Evolutionary conservation across 208 protist genomes (phyloP), one percentile per base, ranked within the genome.

Genomic region (Crithidia expoeki): DNA sequence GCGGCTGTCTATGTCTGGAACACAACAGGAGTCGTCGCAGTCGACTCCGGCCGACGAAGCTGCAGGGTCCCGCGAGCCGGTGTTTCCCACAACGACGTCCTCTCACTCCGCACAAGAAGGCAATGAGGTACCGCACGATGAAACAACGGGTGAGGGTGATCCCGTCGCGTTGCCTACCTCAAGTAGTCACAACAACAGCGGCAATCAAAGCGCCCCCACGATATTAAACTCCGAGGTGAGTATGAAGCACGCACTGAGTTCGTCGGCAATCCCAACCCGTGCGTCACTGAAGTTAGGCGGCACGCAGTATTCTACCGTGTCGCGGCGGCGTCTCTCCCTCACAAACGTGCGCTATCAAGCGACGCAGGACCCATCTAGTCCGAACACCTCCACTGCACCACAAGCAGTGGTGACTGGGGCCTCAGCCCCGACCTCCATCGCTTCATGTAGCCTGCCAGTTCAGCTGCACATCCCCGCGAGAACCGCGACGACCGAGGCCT

Each of bases 401-500:
- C 0, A 4, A 33, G 34, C 55, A 2, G 23, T 25, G 3, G 38
- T 5, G 6, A 14, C 56, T 9, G 27, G 42, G 7, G 28, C 38
- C 3, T 64, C 58, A 3, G 36, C 56, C 28, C 56, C 36, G 33
- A 17, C 38, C 11, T 49, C 27, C 2, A 14, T n/a, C 25, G 42
- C 17, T n/a, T 4, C 27, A 10, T 6, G 40, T 11, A 44, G 7
- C 40, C 7, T 14, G 5, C 23, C 40, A 14, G 6, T 42, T 0
- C 47, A 33, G 16, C 4, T 53, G 55, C 42, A 59, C 50, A 69
- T 70, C 16, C 36, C 21, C 5, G 27, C 36, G 12, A 21, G 56
- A 10, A n/a, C 55, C 0, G 5, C 36, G 6, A n/a, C 61, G 46
- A 32, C 57, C 2, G 55, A 72, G 11, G 44, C 59, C 16, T 93